Evolutionary conservation across 345 rosid genomes (phyloP).

Genomic region (sweet orange (Citrus sinensis)): DNA sequence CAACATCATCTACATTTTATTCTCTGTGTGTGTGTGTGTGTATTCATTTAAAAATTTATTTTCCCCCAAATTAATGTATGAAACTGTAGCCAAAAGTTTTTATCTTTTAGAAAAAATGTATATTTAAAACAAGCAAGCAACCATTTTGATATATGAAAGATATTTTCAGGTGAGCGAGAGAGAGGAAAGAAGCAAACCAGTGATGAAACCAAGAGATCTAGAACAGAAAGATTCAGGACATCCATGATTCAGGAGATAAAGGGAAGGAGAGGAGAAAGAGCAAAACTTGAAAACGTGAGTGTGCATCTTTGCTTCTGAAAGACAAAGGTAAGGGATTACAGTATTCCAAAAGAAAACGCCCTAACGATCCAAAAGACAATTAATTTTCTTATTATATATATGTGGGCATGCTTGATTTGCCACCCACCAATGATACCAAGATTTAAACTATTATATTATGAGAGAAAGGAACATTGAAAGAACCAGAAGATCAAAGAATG

Average conservation of each 20-base stretch:
- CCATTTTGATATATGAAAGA: too few relatives aligned
- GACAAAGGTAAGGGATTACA: background rate
- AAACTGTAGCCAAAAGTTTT: too few relatives aligned
- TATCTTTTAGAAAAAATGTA: too few relatives aligned
- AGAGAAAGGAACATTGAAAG: background rate
- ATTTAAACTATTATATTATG: background rate
- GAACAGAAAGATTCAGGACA: background rate
- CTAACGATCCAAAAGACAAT: background rate
- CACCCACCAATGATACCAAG: background rate
- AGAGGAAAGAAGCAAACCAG: background rate
- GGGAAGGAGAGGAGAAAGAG: background rate
- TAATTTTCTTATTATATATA: background rate
- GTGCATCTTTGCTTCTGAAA: background rate
- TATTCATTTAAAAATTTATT: too few relatives aligned
- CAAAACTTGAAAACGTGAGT: background rate
- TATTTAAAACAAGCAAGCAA: too few relatives aligned
- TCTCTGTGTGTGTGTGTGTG: too few relatives aligned
- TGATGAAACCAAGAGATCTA: slow-evolving; percentile 1
- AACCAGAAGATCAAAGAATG: slow-evolving; percentile 36
- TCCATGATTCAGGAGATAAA: background rate
- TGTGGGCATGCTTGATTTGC: background rate
- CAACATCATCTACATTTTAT: too few relatives aligned
- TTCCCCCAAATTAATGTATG: too few relatives aligned
- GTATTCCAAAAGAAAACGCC: background rate
- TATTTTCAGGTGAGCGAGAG: background rate